Percentiles rank a stretch among this genome's conserved stretches.
phyloP scores from a whole-genome alignment of 208 protist genomes.

The Trypanosoma theileri region DNA sequence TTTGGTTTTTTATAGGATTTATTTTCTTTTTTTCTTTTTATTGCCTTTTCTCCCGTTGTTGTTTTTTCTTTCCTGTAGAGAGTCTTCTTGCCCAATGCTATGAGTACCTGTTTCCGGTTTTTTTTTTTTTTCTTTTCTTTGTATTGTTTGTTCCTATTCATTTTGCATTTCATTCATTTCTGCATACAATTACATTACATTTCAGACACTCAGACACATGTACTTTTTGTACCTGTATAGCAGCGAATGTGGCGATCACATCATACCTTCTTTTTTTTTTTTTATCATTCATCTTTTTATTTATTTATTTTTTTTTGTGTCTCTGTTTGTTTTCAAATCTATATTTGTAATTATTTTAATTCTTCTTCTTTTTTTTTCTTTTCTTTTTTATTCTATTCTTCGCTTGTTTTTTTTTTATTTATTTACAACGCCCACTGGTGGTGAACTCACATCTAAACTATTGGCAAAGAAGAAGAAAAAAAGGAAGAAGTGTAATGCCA shows the following conservation, averaged over 20 bases:
- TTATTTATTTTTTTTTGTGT: not conserved
- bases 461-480: slow-evolving; percentile 9
- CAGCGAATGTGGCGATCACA: no score
- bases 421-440: not conserved
- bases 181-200: no score
- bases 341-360: not conserved
- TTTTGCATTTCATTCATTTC: no score
- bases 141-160: no score
- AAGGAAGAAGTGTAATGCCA: slow-evolving; percentile 3
- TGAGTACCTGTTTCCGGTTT: no score
- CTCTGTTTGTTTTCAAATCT: slow-evolving; percentile 4
- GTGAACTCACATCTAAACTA: no score
- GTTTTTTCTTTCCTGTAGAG: no score
- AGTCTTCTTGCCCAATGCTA: no score
- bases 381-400: slow-evolving; percentile 3
- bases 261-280: not conserved
- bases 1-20: slow-evolving; percentile 2
- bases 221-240: no score
- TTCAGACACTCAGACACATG: no score
- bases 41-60: no score
- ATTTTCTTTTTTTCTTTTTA: not conserved
- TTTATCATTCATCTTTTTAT: slow-evolving; percentile 4
- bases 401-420: slow-evolving; percentile 14
- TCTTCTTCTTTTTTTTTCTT: slow-evolving; percentile 11
- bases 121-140: no score